Base-by-base conservation (phyloP, 1,139 yeast genomes). In the Suhomyces wounanorum region DNA sequence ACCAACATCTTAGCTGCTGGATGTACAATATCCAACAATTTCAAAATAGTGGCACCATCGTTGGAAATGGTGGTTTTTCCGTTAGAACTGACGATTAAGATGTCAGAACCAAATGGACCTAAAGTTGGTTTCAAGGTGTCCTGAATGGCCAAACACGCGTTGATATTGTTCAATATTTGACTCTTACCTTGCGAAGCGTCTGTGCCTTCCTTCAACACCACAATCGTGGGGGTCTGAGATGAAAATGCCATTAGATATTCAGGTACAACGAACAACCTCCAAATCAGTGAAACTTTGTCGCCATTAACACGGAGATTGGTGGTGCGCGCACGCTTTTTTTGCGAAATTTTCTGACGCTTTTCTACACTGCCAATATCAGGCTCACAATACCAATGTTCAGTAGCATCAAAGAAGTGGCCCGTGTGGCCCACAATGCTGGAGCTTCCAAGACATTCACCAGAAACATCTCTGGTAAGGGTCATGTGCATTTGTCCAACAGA, bases 91-190 rank as follows among this genome's bases (percentile, higher is more conserved):
- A 91, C 97, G 61, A 94, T 84, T 64, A 94, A 75, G 57, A 94
- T 92, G 70, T 94, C 99, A 26, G 97, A 89, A 35, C 99, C 99
- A 63, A 94, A 81, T 42, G 99, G 99, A 1, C 99, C 99, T 59
- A 94, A 78, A 0, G 99, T 94, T 45, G 98, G 92, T 63, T 89
- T 87, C 63, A 94, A 79, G 36, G 98, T 90, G 62, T 94, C 99
- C 74, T 94, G 98, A 59, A 94, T 90, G 33, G 99, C 98, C 58
- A 92, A 72, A 73, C 99, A 94, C 8, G 99, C 98, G 76, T 92
- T 92, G 67, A 94, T 94, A 65, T 94, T 94, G 60, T 94, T 88
- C 62, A 94, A 85, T 59, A 90, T 88, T 75, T 95, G 99, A 30
- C 98, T 98, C 59, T 84, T 84, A 39, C 99, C 99, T 69, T 94